Conservation (phyloP, 2,329 filamentous ascomycete genomes). For the Phaeosphaeriaceae sp. region DNA sequence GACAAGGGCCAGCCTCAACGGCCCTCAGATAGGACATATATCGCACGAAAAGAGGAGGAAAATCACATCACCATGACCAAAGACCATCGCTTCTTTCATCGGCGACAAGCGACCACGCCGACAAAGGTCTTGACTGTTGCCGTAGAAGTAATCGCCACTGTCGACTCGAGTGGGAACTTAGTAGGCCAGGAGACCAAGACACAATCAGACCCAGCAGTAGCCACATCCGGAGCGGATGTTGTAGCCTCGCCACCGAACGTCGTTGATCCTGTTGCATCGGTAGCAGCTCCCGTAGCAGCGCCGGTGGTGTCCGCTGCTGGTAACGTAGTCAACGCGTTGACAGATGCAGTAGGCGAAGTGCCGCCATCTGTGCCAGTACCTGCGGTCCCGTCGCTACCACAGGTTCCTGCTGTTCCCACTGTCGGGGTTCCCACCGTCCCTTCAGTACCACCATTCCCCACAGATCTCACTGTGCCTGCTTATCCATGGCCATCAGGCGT, state of each 20-base stretch:
- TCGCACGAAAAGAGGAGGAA: constrained; percentile 21
- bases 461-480: constrained; percentile 41
- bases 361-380: constrained; percentile 14
- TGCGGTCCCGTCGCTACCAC: constrained; percentile 10
- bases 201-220: constrained; percentile 10
- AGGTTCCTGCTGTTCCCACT: constrained; percentile 23
- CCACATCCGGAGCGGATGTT: constrained; percentile 11
- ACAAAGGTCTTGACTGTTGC: constrained; percentile 34
- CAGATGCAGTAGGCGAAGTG: constrained; percentile 9
- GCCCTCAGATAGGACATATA: constrained; percentile 21
- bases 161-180: constrained; percentile 38
- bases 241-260: neutral
- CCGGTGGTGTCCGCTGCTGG: constrained; percentile 2
- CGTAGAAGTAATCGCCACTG: constrained; percentile 40
- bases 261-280: neutral
- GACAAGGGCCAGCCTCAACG: constrained; percentile 18
- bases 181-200: constrained; percentile 35
- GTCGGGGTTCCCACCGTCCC: constrained; percentile 33
- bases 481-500: constrained; percentile 43
- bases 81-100: constrained; percentile 45
- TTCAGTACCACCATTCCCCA: constrained; percentile 46
- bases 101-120: constrained; percentile 30
- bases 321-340: neutral
- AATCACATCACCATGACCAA: constrained; percentile 35
- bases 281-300: constrained; percentile 3